Conservation (phyloP, 352 stramenopile species). For the Phytophthora pisi region DNA sequence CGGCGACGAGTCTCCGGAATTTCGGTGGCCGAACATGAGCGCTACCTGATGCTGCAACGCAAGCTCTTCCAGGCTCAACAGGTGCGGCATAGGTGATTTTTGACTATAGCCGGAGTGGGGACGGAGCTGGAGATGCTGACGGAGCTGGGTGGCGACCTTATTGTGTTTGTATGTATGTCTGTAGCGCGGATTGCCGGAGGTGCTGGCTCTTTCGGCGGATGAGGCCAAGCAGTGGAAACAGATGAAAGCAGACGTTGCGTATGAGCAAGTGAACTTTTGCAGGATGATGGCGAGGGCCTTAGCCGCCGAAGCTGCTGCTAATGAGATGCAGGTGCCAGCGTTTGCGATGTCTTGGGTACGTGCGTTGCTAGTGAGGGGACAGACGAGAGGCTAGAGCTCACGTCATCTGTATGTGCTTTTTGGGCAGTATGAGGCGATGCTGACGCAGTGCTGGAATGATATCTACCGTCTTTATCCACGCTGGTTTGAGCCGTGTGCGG, state of each 20-base stretch:
- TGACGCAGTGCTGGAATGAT: constrained; percentile 61
- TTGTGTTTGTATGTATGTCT: neutral
- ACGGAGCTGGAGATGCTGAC: constrained; percentile 7
- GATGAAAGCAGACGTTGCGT: constrained; percentile 39
- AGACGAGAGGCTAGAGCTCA: neutral
- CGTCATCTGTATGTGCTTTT: neutral
- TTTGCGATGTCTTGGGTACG: constrained; percentile 40
- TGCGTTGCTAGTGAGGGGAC: neutral
- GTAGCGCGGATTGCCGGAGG: constrained; percentile 58
- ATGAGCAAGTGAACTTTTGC: constrained; percentile 47
- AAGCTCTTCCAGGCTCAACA: constrained; percentile 50
- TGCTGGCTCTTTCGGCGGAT: constrained; percentile 55
- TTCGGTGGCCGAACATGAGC: constrained; percentile 52
- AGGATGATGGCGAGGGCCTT: constrained; percentile 27
- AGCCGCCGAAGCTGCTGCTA: constrained; percentile 20
- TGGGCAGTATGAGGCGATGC: constrained; percentile 45
- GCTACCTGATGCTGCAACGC: constrained; percentile 52
- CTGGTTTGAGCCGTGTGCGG: constrained; percentile 59
- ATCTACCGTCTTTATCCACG: constrained; percentile 67
- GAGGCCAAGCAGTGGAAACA: constrained; percentile 46
- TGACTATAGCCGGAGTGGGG: constrained; percentile 23
- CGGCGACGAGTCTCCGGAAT: constrained; percentile 55
- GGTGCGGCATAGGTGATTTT: constrained; percentile 37
- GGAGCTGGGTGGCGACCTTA: constrained; percentile 1
- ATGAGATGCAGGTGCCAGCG: constrained; percentile 20